phyloP scores from a whole-genome alignment of 1,284 basidiomycete species.

The Cutaneotrichosporon curvatum region DNA sequence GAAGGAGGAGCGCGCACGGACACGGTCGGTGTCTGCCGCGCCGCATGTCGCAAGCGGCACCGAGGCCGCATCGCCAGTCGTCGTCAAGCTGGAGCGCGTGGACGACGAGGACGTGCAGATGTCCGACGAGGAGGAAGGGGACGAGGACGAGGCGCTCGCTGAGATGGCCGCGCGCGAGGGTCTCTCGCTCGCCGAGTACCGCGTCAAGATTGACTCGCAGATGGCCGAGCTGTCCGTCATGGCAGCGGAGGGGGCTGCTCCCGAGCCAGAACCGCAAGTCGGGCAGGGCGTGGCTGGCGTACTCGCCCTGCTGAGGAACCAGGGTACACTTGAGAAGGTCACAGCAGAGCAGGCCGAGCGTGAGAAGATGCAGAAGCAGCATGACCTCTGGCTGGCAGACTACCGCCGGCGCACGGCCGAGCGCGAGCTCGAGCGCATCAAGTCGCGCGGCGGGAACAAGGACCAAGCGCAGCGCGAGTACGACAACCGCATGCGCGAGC shows the following conservation, averaged over 20 bases:
- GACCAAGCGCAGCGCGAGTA: conserved; percentile 92
- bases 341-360: conserved; percentile 59
- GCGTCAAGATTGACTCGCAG: conserved; percentile 43
- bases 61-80: not conserved
- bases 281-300: conserved; percentile 79
- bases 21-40: conserved; percentile 20
- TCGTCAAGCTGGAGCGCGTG: conserved; percentile 47
- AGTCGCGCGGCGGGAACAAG: conserved; percentile 69
- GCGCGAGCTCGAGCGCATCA: conserved; percentile 70
- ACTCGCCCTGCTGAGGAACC: conserved; percentile 77
- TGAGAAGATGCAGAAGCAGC: conserved; percentile 62
- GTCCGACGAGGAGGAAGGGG: conserved; percentile 64
- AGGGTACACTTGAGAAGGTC: conserved; percentile 72
- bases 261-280: conserved; percentile 58
- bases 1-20: conserved; percentile 34
- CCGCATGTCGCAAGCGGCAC: conserved; percentile 22
- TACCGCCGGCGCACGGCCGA: conserved; percentile 67
- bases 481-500: conserved; percentile 84
- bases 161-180: conserved; percentile 46
- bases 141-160: conserved; percentile 58
- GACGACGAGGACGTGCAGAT: conserved; percentile 52
- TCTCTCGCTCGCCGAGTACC: conserved; percentile 43
- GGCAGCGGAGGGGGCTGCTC: conserved; percentile 55
- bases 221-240: conserved; percentile 55
- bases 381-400: conserved; percentile 84